Evolutionary conservation across 1,284 basidiomycete species (phyloP).

Genomic region (Phellopilus nigrolimitatus): DNA sequence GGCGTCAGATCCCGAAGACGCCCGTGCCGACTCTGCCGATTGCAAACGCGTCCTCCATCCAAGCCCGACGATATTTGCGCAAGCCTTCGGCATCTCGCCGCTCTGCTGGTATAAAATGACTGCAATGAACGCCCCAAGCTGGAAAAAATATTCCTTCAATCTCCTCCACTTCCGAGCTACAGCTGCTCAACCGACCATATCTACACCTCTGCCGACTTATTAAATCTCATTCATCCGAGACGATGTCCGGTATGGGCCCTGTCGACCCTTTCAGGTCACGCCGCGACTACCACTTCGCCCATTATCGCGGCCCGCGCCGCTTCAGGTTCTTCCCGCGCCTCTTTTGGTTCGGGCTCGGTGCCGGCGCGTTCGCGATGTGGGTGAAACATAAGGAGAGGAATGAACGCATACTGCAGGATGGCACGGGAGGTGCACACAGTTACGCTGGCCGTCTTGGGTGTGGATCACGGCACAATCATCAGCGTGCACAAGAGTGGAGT

Average conservation of each 20-base stretch:
- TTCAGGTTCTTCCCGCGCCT: constrained; percentile 47
- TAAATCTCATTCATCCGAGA: background rate
- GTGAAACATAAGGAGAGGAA: constrained; percentile 26
- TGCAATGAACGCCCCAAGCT: no score
- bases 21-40: no score
- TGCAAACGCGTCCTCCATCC: no score
- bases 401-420: constrained; percentile 20
- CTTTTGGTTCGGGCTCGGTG: constrained; percentile 65
- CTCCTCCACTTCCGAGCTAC: no score
- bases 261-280: background rate
- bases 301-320: constrained; percentile 21
- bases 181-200: no score
- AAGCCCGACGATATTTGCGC: no score
- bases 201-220: background rate
- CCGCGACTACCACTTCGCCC: background rate
- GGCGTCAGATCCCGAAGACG: no score
- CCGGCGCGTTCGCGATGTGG: constrained; percentile 46
- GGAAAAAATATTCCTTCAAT: no score
- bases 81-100: no score
- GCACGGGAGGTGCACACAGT: constrained; percentile 29
- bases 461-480: background rate
- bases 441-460: constrained; percentile 1
- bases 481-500: background rate
- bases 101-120: no score
- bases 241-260: constrained; percentile 1